Evolutionary conservation across 129 eudicot genomes (phyloP).

Genomic region (Ambrosia trifida): DNA sequence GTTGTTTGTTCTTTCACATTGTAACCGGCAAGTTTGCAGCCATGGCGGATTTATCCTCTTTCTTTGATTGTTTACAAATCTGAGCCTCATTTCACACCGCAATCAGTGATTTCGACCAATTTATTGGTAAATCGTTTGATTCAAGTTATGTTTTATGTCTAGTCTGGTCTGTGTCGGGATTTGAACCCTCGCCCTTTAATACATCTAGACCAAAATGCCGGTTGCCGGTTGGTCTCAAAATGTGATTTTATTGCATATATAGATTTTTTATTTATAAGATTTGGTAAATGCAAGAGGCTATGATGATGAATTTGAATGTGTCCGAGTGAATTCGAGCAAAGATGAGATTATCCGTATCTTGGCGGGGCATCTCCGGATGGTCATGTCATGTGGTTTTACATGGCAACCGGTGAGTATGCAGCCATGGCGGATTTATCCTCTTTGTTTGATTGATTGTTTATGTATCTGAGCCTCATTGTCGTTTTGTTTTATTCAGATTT

Average conservation of each 20-base stretch:
- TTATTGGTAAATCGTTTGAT: not conserved
- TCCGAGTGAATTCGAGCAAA: not conserved
- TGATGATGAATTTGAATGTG: not conserved
- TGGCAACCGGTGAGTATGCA: constrained; percentile 12
- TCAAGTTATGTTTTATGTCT: no score
- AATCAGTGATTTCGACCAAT: not conserved
- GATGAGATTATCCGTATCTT: not conserved
- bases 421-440: constrained; percentile 22
- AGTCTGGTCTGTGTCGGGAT: not conserved
- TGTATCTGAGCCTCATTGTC: constrained; percentile 17
- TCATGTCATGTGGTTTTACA: not conserved
- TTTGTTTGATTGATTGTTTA: constrained; percentile 13
- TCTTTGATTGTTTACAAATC: not conserved
- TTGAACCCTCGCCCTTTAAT: not conserved
- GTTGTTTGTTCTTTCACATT: not conserved
- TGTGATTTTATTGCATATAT: not conserved
- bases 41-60: not conserved
- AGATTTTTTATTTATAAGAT: not conserved
- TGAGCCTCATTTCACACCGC: not conserved
- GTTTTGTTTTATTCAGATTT: no score
- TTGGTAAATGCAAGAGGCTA: not conserved
- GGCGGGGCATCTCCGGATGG: no score
- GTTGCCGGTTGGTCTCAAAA: not conserved
- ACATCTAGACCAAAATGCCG: no score
- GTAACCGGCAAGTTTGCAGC: not conserved